Evolutionary conservation across 768 basidiomycete genomes (phyloP).

Genomic region (Fomitopsis serialis): DNA sequence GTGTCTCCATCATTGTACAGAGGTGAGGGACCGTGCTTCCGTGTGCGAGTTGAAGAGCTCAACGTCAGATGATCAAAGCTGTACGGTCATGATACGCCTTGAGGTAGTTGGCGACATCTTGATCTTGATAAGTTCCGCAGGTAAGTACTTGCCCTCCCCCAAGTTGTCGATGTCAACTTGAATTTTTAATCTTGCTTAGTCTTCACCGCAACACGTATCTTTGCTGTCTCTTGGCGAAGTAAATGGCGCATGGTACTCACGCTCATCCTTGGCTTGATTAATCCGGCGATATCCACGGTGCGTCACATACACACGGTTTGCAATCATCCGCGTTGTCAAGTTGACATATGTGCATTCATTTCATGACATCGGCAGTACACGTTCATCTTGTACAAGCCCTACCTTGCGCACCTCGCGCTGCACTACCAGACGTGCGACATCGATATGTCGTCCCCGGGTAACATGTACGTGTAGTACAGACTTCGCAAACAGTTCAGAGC

Average conservation of each 20-base stretch:
- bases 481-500: too few species aligned
- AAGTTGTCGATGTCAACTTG: too few species aligned
- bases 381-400: not conserved
- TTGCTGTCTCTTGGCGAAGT: constrained; percentile 6
- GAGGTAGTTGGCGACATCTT: not conserved
- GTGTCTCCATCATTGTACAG: too few species aligned
- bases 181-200: not conserved
- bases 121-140: not conserved
- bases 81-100: constrained; percentile 3
- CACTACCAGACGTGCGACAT: constrained; percentile 2
- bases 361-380: too few species aligned
- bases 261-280: constrained; percentile 6
- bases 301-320: too few species aligned
- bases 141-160: not conserved
- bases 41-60: too few species aligned
- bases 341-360: too few species aligned
- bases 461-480: not conserved
- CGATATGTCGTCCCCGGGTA: not conserved
- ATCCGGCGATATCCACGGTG: constrained; percentile 6
- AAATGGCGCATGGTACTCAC: not conserved
- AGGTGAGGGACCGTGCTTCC: too few species aligned
- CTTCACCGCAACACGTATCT: constrained; percentile 12
- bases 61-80: too few species aligned
- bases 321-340: too few species aligned
- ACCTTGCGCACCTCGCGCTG: constrained; percentile 2